Evolutionary conservation across 257 asterid species (phyloP).

Genomic region (Solanum virginianum): DNA sequence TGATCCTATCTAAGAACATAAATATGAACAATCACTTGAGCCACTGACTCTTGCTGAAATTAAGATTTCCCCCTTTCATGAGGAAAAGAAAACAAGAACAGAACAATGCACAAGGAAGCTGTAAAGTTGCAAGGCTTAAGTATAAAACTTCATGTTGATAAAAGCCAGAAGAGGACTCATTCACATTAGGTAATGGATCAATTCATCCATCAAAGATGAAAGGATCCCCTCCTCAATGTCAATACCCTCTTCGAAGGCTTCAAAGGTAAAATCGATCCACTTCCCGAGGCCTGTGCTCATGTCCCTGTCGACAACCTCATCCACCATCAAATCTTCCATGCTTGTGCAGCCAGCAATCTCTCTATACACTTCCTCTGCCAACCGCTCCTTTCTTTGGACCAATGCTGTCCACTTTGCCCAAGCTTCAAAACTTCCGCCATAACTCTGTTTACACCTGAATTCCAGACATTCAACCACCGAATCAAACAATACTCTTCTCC

Average conservation of each 20-base stretch:
- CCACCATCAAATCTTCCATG: constrained; percentile 74
- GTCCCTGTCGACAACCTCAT: constrained; percentile 82
- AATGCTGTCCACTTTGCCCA: constrained; percentile 49
- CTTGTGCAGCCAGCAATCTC: constrained; percentile 60
- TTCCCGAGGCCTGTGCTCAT: constrained; percentile 76
- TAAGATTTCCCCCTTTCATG: background rate
- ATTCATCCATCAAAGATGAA: constrained; percentile 57
- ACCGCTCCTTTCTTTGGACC: constrained; percentile 30
- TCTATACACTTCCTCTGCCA: constrained; percentile 70
- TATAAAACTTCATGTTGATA: background rate
- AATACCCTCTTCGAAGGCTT: constrained; percentile 71
- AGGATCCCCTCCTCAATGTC: constrained; percentile 67
- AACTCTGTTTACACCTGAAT: constrained; percentile 19
- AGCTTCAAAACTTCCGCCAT: constrained; percentile 28
- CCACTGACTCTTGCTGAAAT: background rate
- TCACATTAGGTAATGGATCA: constrained; percentile 44
- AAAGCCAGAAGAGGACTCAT: constrained; percentile 4
- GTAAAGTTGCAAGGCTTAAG: background rate
- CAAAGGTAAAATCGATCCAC: constrained; percentile 72
- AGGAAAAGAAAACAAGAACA: background rate
- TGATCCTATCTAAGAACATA: background rate
- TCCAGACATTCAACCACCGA: constrained; percentile 58
- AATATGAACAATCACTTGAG: background rate
- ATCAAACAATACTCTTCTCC: constrained; percentile 57
- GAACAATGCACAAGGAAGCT: background rate